Base-by-base conservation (phyloP, 2,329 filamentous ascomycete species). In the Lasiodiplodia theobromae region DNA sequence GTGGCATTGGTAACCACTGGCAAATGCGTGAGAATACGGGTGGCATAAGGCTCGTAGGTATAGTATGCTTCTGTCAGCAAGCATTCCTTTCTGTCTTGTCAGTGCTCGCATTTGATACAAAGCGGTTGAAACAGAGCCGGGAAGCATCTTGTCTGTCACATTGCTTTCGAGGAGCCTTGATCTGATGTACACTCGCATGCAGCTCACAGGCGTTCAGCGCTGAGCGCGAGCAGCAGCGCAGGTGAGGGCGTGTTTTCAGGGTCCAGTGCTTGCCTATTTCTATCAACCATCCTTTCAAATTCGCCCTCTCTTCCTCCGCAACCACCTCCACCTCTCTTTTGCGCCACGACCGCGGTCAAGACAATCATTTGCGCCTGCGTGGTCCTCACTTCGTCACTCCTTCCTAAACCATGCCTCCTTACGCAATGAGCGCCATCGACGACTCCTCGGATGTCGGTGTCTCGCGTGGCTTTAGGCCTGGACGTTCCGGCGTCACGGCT, bases 201-300 rank as follows among this genome's bases (percentile, higher is more conserved):
- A 10, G n/a, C 44, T 47, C 7, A 21, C 21, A 10, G 44, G 44
- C 52, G 18, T 23, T 11, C 14, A 21, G 7, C 12, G 23, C 12
- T n/a, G n/a, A 38, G 56, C 10, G 56, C 34, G 34, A 12, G 56
- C 37, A 21, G 37, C 34, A 23, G 10, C 40, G 44, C 60, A 38
- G 31, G 28, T 25, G 44, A 64, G n/a, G n/a, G 28, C 40, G 28
- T n/a, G 4, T 60, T 47, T 60, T 47, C 57, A 60, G 57, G 57
- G 57, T 60, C 57, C 23, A 28, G 21, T 14, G 47, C 31, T 10
- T 52, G 47, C 31, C 25, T 52, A 64, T 52, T 37, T 52, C 31
- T 51, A 56, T 11, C 44, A 10, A 47, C n/a, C 23, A 12, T 38
- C 57, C 57, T 12, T 31, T 14, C 28, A 10, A 21, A 23, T 38